These are phyloP conservation scores for Tuber brumale DNA, from an alignment of 495 filamentous ascomycete genomes.

Conservation along the genomic window DNA sequence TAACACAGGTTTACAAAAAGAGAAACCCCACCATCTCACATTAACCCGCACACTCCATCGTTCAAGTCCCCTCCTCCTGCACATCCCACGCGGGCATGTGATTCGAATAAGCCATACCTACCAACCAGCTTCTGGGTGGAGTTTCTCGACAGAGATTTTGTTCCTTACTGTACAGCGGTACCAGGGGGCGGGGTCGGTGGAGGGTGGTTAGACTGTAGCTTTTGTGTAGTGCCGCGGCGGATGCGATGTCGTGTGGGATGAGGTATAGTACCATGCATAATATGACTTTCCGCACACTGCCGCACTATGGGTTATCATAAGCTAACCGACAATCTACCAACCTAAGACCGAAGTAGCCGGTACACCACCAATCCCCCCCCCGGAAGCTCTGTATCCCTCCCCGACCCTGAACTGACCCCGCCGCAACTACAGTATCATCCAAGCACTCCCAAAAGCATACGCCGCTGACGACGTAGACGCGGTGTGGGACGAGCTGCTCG, in stretches of 20 bases:
- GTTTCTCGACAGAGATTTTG: background rate
- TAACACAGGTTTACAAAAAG: background rate
- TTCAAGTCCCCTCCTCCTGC: background rate
- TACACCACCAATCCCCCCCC: background rate
- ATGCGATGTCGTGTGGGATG: no score
- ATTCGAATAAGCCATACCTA: no score
- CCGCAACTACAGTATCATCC: background rate
- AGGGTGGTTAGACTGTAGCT: no score
- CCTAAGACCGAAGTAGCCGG: background rate
- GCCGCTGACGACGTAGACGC: constrained; percentile 1
- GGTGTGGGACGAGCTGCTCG: constrained; percentile 4
- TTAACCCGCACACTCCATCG: no score
- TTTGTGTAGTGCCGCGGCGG: no score
- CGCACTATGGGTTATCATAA: no score
- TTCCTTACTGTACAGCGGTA: background rate
- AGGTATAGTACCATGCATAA: no score
- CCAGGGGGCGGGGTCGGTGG: no score
- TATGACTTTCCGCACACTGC: no score
- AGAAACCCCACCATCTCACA: background rate
- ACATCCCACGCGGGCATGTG: background rate
- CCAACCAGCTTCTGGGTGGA: no score
- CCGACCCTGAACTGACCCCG: background rate
- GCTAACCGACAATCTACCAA: background rate
- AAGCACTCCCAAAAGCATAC: constrained; percentile 3
- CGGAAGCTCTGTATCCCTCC: background rate